phyloP scores from a whole-genome alignment of 768 basidiomycete species.

The Paxillus involutus region DNA sequence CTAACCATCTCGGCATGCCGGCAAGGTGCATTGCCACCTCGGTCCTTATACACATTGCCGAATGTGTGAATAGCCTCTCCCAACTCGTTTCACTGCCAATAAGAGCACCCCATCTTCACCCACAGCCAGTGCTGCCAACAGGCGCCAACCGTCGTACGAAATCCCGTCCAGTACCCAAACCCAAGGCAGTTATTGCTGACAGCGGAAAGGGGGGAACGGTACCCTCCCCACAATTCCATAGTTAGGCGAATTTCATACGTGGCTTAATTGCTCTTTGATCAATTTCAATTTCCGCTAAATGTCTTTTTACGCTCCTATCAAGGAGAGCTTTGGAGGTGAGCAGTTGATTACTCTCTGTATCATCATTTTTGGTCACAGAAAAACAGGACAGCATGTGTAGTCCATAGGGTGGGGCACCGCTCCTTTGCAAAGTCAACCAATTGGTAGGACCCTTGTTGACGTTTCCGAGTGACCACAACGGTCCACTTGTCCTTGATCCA shows the following conservation, averaged over 20 bases:
- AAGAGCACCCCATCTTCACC: background rate
- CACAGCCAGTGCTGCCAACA: background rate
- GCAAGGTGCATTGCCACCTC: constrained; percentile 10
- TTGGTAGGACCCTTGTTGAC: too few relatives aligned
- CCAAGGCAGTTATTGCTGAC: background rate
- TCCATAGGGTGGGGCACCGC: too few relatives aligned
- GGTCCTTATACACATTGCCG: background rate
- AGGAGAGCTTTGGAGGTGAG: background rate
- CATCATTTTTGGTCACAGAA: too few relatives aligned
- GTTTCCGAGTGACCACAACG: too few relatives aligned
- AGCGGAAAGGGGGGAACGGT: background rate
- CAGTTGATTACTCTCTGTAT: too few relatives aligned
- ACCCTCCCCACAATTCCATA: background rate
- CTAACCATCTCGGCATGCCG: constrained; percentile 22
- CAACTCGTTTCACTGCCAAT: too few relatives aligned
- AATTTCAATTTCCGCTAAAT: background rate
- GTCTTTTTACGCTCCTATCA: background rate
- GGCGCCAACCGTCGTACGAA: background rate
- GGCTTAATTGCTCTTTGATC: background rate
- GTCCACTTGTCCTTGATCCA: too few relatives aligned
- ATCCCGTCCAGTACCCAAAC: background rate
- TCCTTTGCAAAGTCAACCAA: too few relatives aligned
- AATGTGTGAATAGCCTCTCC: background rate
- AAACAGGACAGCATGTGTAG: too few relatives aligned
- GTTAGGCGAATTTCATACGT: background rate